A percentile compares a stretch with the other conserved stretches of the same genome.
phyloP scores from a whole-genome alignment of 305 asterid genomes.

The Fraxinus nigra region DNA sequence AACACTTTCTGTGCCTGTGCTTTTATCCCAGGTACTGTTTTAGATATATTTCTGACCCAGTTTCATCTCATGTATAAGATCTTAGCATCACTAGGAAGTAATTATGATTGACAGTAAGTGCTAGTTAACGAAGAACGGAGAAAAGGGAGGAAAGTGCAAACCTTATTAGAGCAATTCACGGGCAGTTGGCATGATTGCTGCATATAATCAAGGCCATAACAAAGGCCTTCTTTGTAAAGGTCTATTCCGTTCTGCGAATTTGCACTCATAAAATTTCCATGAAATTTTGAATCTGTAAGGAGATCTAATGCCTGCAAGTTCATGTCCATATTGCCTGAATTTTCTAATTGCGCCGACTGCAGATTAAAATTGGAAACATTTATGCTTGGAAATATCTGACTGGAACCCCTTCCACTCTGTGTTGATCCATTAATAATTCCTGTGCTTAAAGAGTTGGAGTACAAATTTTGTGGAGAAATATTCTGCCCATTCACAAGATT shows the following conservation, averaged over 20 bases:
- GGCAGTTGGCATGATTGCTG: slow-evolving; percentile 43
- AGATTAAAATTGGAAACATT: slow-evolving; percentile 41
- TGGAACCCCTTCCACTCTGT: slow-evolving; percentile 32
- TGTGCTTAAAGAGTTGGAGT: slow-evolving; percentile 20
- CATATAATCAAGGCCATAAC: slow-evolving; percentile 46
- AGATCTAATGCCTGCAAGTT: slow-evolving; percentile 69
- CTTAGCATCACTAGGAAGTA: neutral
- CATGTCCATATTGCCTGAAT: slow-evolving; percentile 43
- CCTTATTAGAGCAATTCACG: slow-evolving; percentile 39
- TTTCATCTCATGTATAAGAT: neutral
- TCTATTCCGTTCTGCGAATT: slow-evolving; percentile 30
- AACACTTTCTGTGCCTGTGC: neutral
- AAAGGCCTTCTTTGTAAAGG: slow-evolving; percentile 24
- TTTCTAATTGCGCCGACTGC: slow-evolving; percentile 20
- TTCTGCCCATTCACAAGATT: slow-evolving; percentile 27
- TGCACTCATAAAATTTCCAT: slow-evolving; percentile 31
- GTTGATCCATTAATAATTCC: neutral
- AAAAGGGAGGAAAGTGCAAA: slow-evolving; percentile 23
- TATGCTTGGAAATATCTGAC: slow-evolving; percentile 62
- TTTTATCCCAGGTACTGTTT: neutral
- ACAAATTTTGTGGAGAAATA: slow-evolving; percentile 30
- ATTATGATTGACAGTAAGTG: too few species aligned
- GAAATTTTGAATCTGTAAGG: slow-evolving; percentile 48
- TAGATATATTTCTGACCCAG: neutral
- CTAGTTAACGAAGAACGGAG: neutral